phyloP scores from a whole-genome alignment of 139 green algal genomes.

The Zygnema cylindricum region DNA sequence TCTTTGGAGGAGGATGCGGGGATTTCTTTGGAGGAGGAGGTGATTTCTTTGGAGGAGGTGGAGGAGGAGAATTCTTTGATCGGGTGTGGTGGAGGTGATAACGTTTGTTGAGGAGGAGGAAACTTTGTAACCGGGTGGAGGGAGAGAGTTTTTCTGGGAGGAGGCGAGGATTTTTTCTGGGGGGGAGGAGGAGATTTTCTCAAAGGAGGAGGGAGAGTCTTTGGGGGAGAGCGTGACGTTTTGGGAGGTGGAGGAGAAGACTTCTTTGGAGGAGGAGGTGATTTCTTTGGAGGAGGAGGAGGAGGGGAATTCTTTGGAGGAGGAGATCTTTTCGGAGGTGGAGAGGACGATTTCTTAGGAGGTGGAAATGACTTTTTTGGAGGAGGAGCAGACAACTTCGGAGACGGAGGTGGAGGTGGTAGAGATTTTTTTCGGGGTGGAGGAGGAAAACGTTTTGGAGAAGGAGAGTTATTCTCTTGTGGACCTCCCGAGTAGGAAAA shows the following conservation, averaged over 20 bases:
- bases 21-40: too few species aligned
- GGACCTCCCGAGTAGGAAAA: not conserved
- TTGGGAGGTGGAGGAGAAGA: too few species aligned
- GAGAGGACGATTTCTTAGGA: not conserved
- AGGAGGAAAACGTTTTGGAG: conserved; percentile 1
- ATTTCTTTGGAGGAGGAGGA: not conserved
- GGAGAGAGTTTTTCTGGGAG: too few species aligned
- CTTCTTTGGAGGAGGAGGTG: not conserved
- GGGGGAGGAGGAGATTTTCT: not conserved
- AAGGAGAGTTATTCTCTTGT: not conserved
- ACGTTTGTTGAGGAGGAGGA: too few species aligned
- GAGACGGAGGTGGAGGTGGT: not conserved
- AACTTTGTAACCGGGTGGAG: too few species aligned
- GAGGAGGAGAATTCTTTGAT: too few species aligned
- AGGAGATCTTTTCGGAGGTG: not conserved
- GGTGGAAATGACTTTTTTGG: not conserved
- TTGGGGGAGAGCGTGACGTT: too few species aligned
- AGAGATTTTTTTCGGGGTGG: not conserved
- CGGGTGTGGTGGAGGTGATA: too few species aligned
- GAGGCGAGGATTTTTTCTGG: not conserved
- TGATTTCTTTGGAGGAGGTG: too few species aligned
- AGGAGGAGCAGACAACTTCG: not conserved
- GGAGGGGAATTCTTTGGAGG: not conserved
- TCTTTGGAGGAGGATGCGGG: too few species aligned
- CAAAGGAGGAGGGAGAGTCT: too few species aligned